Evolutionary conservation across 164 flowering plant genomes (phyloP), one percentile per base, ranked within the genome.

Genomic region (Malania oleifera): DNA sequence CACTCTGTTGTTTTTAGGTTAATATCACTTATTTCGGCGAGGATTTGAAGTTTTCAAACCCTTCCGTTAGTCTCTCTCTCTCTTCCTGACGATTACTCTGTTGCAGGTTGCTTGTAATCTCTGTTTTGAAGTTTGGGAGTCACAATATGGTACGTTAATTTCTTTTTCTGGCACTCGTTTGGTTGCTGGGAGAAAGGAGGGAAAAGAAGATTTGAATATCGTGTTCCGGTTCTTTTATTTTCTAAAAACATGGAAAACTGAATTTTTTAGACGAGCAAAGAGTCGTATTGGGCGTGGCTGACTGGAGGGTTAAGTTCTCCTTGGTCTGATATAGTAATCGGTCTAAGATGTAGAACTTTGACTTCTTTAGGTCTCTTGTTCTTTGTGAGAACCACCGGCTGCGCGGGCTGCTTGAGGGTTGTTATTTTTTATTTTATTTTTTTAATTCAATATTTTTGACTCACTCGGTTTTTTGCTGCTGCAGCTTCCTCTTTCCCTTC

Each of bases 401-500:
- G n/a, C n/a, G n/a, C n/a, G n/a, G n/a, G n/a, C n/a, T 10, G 18
- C 25, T 12, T 22, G 22, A 54, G 28, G 43, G 57, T 11, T 59
- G 14, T 22, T 27, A 15, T 29, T 18, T 1, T 27, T 29, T 49
- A 39, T n/a, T 10, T n/a, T 37, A 29, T 57, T 26, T 13, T 37
- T 25, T 19, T 19, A 24, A 5, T 1, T 41, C n/a, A n/a, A n/a
- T n/a, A 13, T 43, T 29, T 29, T 31, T 4, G 35, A 4, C 35
- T 31, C 6, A 9, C 9, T 31, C 9, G 35, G 35, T 31, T 31
- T 24, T 47, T 54, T 37, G 40, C 59, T 34, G 34, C 45, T 71
- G 63, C 82, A 91, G 98, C 89, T 91, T 63, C 98, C 96, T 18
- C 87, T 91, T 55, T 89, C 98, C 24, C 67, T 91, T 22, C 81